phyloP scores from a whole-genome alignment of 2,329 filamentous ascomycete genomes.

The Trichoderma pleuroti region DNA sequence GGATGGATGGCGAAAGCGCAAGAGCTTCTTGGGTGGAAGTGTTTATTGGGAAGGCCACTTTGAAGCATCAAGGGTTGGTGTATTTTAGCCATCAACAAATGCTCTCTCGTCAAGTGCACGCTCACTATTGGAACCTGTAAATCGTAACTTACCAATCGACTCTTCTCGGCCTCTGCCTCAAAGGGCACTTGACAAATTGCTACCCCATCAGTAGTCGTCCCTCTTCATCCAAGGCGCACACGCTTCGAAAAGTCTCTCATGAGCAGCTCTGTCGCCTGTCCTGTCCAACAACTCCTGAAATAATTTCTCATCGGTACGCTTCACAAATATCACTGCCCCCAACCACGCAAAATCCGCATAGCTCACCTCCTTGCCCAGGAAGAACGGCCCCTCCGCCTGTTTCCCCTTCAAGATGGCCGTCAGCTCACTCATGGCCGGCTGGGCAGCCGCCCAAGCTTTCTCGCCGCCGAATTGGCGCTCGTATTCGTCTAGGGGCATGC shows the following conservation, averaged over 20 bases:
- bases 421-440: slow-evolving; percentile 33
- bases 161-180: no score
- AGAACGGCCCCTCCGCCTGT: slow-evolving; percentile 52
- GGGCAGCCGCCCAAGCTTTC: slow-evolving; percentile 45
- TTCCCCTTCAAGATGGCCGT: slow-evolving; percentile 52
- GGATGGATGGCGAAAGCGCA: not conserved
- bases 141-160: no score
- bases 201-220: slow-evolving; percentile 31
- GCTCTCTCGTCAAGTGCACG: not conserved
- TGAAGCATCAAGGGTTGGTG: not conserved
- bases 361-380: slow-evolving; percentile 52
- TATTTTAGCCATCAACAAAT: not conserved
- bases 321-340: slow-evolving; percentile 43
- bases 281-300: slow-evolving; percentile 36
- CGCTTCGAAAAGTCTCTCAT: slow-evolving; percentile 40
- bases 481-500: slow-evolving; percentile 51
- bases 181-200: not conserved
- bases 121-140: not conserved
- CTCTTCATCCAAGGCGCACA: slow-evolving; percentile 40
- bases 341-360: slow-evolving; percentile 60
- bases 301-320: slow-evolving; percentile 34
- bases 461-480: slow-evolving; percentile 48
- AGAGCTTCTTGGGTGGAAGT: not conserved
- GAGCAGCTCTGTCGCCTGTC: slow-evolving; percentile 37
- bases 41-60: not conserved